A percentile compares a stretch with the other conserved stretches of the same genome.
Conservation (phyloP, 2,329 filamentous ascomycete species). For the Davidsoniella virescens region DNA sequence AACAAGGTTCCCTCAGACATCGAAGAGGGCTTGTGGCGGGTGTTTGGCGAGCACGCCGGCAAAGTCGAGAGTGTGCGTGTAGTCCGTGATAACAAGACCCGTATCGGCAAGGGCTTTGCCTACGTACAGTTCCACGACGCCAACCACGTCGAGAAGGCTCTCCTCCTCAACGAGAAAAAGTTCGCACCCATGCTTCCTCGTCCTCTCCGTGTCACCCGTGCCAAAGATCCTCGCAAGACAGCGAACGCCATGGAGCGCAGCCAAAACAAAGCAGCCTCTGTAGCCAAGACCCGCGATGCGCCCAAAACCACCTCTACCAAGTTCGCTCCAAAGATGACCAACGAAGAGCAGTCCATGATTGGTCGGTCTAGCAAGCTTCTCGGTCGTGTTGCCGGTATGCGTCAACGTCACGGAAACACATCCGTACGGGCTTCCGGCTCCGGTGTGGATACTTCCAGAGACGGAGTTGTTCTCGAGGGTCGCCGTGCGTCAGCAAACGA, state of each 20-base stretch:
- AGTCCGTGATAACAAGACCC: conserved; percentile 72
- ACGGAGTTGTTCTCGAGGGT: conserved; percentile 62
- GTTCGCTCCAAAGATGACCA: conserved; percentile 55
- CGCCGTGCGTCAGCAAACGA: conserved; percentile 53
- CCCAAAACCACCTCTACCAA: conserved; percentile 27
- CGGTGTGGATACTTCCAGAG: conserved; percentile 19
- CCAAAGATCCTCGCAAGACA: conserved; percentile 55
- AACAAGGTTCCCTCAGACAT: conserved; percentile 65
- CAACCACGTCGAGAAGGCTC: conserved; percentile 78
- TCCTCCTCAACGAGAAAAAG: conserved; percentile 77
- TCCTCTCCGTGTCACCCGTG: conserved; percentile 68
- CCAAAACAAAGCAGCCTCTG: conserved; percentile 17
- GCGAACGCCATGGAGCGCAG: conserved; percentile 32
- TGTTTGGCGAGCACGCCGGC: conserved; percentile 56
- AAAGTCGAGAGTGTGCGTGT: conserved; percentile 88
- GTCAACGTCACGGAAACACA: conserved; percentile 22
- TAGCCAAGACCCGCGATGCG: conserved; percentile 22
- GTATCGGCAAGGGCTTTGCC: conserved; percentile 91
- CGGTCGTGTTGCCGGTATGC: conserved; percentile 47
- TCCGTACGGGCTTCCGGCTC: conserved; percentile 13
- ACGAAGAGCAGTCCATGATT: conserved; percentile 51
- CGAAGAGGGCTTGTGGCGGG: conserved; percentile 83
- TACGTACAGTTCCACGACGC: conserved; percentile 90
- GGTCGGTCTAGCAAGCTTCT: conserved; percentile 63
- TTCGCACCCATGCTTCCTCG: conserved; percentile 91